phyloP scores from a whole-genome alignment of 2,329 filamentous ascomycete species.

The Fusarium succisae region DNA sequence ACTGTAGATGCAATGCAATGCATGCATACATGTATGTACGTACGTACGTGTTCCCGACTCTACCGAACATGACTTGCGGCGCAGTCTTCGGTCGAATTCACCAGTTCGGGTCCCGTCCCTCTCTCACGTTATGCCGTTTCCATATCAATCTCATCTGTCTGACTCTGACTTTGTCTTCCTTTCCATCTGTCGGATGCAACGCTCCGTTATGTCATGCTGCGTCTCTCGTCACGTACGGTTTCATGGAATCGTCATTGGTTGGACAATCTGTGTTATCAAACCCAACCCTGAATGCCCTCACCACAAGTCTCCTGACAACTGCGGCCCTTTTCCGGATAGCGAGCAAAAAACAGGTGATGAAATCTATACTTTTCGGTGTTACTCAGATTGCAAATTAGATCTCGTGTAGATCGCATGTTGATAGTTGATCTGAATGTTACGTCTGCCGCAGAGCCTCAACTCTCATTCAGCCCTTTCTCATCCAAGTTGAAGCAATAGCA shows the following conservation, averaged over 20 bases:
- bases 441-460: constrained; percentile 23
- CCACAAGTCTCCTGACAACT: constrained; percentile 26
- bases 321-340: constrained; percentile 22
- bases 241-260: constrained; percentile 8
- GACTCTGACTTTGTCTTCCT: background rate
- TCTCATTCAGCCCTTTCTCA: background rate
- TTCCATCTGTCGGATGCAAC: constrained; percentile 14
- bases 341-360: constrained; percentile 19
- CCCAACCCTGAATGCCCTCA: constrained; percentile 21
- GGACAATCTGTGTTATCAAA: constrained; percentile 1
- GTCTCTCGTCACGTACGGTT: constrained; percentile 10
- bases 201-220: constrained; percentile 19
- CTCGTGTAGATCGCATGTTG: constrained; percentile 27
- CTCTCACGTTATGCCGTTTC: constrained; percentile 13
- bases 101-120: constrained; percentile 12
- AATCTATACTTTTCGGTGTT: constrained; percentile 21
- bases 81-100: constrained; percentile 2
- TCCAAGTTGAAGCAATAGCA: background rate
- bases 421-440: constrained; percentile 8
- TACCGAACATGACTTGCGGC: background rate
- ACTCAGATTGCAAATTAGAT: constrained; percentile 21
- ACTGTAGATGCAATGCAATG: background rate
- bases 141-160: constrained; percentile 10
- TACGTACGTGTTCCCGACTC: background rate
- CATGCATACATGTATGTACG: background rate